phyloP scores from a whole-genome alignment of 805 yeast genomes.

The Saccharomycopsis selenospora region DNA sequence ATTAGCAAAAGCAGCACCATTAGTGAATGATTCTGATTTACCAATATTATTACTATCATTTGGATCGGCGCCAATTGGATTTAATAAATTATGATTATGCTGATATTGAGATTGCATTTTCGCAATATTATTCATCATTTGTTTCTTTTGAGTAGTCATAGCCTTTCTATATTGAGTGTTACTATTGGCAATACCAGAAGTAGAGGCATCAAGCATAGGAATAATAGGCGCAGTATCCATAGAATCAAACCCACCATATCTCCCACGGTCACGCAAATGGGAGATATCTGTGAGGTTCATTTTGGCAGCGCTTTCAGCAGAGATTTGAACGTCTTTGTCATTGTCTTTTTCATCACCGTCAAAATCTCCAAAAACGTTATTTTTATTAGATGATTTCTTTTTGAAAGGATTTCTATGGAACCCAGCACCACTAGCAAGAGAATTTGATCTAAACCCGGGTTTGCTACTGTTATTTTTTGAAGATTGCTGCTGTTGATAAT shows the following conservation, averaged over 20 bases:
- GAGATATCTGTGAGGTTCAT: conserved; percentile 60
- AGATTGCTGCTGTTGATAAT: background rate
- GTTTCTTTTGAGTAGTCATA: conserved; percentile 59
- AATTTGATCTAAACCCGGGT: conserved; percentile 10
- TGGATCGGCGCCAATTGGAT: conserved; percentile 17
- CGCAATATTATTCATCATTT: conserved; percentile 41
- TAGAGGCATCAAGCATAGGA: conserved; percentile 44
- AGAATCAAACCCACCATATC: conserved; percentile 45
- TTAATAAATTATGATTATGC: conserved; percentile 19
- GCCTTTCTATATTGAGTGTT: conserved; percentile 58
- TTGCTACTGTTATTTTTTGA: background rate
- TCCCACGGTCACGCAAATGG: conserved; percentile 57
- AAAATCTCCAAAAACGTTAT: conserved; percentile 23
- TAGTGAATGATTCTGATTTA: conserved; percentile 1
- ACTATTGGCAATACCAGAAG: conserved; percentile 34
- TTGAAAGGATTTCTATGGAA: conserved; percentile 22
- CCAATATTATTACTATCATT: background rate
- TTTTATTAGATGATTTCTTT: conserved; percentile 8
- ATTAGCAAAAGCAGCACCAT: conserved; percentile 2
- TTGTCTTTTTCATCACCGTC: conserved; percentile 34
- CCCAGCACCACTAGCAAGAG: conserved; percentile 13
- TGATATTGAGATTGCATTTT: conserved; percentile 24
- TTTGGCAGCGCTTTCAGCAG: conserved; percentile 29
- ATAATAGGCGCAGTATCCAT: conserved; percentile 66
- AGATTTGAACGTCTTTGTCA: conserved; percentile 30